Base-by-base conservation (phyloP, 345 rosid genomes). In the Sapria himalayana region DNA sequence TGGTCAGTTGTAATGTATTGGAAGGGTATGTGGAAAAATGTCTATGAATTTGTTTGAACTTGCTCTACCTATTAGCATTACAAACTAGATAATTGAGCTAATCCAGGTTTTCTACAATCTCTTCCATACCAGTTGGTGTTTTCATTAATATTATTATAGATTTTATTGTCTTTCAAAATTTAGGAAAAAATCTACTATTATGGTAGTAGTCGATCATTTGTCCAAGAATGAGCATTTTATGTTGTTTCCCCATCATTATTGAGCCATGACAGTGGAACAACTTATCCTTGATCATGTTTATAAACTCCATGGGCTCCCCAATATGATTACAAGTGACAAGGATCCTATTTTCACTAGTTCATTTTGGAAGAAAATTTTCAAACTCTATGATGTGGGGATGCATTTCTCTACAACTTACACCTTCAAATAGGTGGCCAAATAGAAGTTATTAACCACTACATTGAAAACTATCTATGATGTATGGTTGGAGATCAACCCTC, bases 211-310 rank as follows among this genome's bases (percentile, higher is more conserved):
- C 0, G 40, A 45, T 45, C 9, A 21, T 9, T 15, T 45, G 2
- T 45, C 24, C 4, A 45, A 45, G 9, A 24, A n/a, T 33, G 39
- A 18, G 0, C 50, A 45, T 16, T 45, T 45, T 1, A 22, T 32
- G 9, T 29, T 19, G 4, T 9, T 33, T 4, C 13, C 25, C 3
- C 31, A 33, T 14, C 40, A 19, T 3, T 14, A 45, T 20, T 5
- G 13, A 18, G 2, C 39, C 6, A 11, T 10, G 4, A 3, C 2
- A n/a, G 14, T 32, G 3, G 43, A 41, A 9, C 2, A 18, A 24
- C 3, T 24, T 3, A 15, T 36, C 1, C 15, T 47, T 25, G 32
- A 36, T 3, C 5, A 35, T 0, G 15, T 47, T 6, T 19, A 23
- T 4, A 37, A 47, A 11, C 18, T 47, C 5, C 25, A 47, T 22